These are phyloP conservation scores for Xylaria hypoxylon DNA, from an alignment of 2,329 filamentous ascomycete genomes.

Conservation along the genomic window DNA sequence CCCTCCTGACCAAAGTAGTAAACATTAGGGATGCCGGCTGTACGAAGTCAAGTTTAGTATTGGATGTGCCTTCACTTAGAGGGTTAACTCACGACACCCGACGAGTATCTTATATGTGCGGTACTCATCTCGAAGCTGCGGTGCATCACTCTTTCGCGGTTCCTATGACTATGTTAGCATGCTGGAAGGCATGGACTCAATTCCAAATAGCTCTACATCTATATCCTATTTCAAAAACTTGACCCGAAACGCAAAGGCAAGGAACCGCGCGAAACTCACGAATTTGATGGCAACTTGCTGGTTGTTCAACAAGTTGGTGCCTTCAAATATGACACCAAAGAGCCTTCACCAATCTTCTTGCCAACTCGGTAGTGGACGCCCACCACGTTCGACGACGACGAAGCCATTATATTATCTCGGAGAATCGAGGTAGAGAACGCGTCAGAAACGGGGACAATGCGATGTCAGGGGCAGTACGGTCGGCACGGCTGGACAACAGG, in stretches of 20 bases:
- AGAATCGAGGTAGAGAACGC: slow-evolving; percentile 24
- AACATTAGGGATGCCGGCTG: slow-evolving; percentile 98
- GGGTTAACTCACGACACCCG: slow-evolving; percentile 86
- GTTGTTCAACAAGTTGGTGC: slow-evolving; percentile 98
- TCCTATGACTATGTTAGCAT: slow-evolving; percentile 67
- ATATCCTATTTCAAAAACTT: neutral
- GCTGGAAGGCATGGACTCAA: neutral
- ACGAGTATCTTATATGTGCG: slow-evolving; percentile 99
- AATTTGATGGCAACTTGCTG: slow-evolving; percentile 99
- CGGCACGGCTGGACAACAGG: slow-evolving; percentile 17
- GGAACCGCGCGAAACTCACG: slow-evolving; percentile 66
- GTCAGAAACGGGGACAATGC: slow-evolving; percentile 37
- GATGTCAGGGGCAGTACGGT: slow-evolving; percentile 21
- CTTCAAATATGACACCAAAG: slow-evolving; percentile 99
- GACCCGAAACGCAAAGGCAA: neutral
- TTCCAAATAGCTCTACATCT: neutral
- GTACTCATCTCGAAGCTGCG: slow-evolving; percentile 97
- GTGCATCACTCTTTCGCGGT: slow-evolving; percentile 98
- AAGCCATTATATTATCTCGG: slow-evolving; percentile 71
- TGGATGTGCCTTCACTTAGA: slow-evolving; percentile 31
- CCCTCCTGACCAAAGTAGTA: slow-evolving; percentile 99
- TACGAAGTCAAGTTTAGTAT: slow-evolving; percentile 42
- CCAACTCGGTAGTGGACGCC: slow-evolving; percentile 98
- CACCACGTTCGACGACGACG: slow-evolving; percentile 94
- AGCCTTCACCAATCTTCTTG: slow-evolving; percentile 99